Evolutionary conservation across 352 stramenopile species (phyloP), one percentile per base, ranked within the genome.

Genomic region (Halophytophthora batemanensis): DNA sequence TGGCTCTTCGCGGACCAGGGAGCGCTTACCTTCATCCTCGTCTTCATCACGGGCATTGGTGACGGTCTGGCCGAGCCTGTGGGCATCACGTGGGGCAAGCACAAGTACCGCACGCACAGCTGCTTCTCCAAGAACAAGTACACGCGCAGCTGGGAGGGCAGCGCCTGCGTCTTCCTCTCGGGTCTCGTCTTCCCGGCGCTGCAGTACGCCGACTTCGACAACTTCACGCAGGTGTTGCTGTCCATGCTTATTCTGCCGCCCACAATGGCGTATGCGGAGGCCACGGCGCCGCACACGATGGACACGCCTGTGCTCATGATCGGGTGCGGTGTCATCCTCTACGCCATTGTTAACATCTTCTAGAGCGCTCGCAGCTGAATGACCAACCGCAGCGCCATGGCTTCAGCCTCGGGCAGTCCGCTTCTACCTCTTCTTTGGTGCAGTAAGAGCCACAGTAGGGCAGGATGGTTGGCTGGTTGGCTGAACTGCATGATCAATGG

Each of bases 281-380:
- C 84, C 41, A 95, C 82, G 36, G 77, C 84, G 14, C 84, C 84
- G 13, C 84, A 95, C 46, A 93, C 84, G 33, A 93, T 95, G 82
- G 84, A 95, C 59, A 77, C 84, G 34, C 84, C 84, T 2, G 84
- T 93, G 50, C 71, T 95, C 47, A 95, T 95, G 84, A 70, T n/a
- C 65, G 31, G 81, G 71, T n/a, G 82, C 76, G 15, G 84, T 82
- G 3, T 82, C 42, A 74, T 93, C 61, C 70, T 95, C 23, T 93
- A 90, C 69, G 70, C 69, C 18, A 76, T 93, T 65, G 90, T 87
- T 52, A 72, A 87, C 50, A 55, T 86, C 42, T 69, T 91, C 54
- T 89, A 51, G 75, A n/a, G n/a, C n/a, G n/a, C n/a, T n/a, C n/a
- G n/a, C n/a, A n/a, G n/a, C n/a, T n/a, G n/a, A n/a, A n/a, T n/a